Base-by-base conservation (phyloP, 2,329 filamentous ascomycete species). In the Aschersonia sp. region DNA sequence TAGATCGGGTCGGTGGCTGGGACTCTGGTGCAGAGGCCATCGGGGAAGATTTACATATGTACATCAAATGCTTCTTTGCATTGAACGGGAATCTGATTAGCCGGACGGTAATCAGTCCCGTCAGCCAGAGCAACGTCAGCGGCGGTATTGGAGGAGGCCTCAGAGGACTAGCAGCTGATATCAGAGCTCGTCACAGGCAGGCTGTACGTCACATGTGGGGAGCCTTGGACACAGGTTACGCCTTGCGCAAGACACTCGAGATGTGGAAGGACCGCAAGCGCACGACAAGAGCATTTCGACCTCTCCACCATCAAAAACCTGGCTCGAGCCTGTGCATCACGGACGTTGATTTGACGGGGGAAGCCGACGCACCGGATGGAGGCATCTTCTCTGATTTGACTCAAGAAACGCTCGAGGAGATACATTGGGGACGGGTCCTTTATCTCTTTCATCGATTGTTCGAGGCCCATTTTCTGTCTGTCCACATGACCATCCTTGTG, bases 171-270 rank as follows among this genome's bases (percentile, higher is more conserved):
- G 60, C 73, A 45, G 68, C 71, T 42, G 82, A 84, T 51, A 70
- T 82, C 55, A 61, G 67, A 40, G 82, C 82, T 29, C 78, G 83
- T 29, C 86, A 85, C 60, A 80, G 78, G 61, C 83, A 87, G 64
- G 82, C 81, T 44, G 64, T 85, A 47, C 74, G 83, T 52, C 82
- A 86, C 64, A 86, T 86, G 82, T 86, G 82, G 82, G 82, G 82
- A 55, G 75, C 80, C 50, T 66, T 85, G 28, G 82, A 86, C 57
- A 80, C 77, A 12, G 82, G 82, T 2, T 85, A 75, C 55, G 75
- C 80, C 9, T 62, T 84, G 50, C 71, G 76, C 48, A 77, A 77
- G 57, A 64, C 73, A 4, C 65, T 70, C n/a, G 73, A 74, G 59
- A 70, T 78, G 55, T 79, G 73, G 73, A 67, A 67, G 47, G 71